Conservation (phyloP, 73 alveolate species). For the Breviolum minutum region DNA sequence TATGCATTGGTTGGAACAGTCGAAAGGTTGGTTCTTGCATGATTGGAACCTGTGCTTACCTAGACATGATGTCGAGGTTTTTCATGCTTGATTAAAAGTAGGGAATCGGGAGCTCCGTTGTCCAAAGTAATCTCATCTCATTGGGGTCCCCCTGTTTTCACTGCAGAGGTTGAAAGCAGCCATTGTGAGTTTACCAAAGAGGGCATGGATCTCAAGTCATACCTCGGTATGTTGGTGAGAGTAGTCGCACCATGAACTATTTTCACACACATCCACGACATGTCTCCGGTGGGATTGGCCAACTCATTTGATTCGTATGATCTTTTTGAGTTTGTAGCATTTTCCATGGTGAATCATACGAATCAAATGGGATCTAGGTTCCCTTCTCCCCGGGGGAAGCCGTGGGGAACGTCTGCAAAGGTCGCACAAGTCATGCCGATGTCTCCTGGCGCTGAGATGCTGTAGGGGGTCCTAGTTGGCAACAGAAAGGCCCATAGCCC, state of each 20-base stretch:
- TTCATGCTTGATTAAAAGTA: no score
- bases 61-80: no score
- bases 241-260: neutral
- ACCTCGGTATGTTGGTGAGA: neutral
- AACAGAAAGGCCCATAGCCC: no score
- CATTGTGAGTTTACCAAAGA: constrained; percentile 51
- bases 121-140: no score
- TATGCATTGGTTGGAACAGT: no score
- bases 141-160: no score
- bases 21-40: no score
- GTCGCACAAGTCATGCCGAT: constrained; percentile 41
- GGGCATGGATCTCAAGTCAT: neutral
- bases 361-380: neutral
- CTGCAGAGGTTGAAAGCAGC: constrained; percentile 42
- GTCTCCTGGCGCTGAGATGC: constrained; percentile 37
- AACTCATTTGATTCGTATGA: no score
- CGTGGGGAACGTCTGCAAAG: neutral
- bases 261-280: neutral
- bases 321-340: neutral
- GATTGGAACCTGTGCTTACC: no score
- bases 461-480: neutral
- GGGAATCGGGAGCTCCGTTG: no score
- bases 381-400: neutral
- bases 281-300: no score
- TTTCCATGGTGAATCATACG: neutral